Evolutionary conservation across 768 basidiomycete species (phyloP), one percentile per base, ranked within the genome.

Genomic region (Exsudoporus frostii): DNA sequence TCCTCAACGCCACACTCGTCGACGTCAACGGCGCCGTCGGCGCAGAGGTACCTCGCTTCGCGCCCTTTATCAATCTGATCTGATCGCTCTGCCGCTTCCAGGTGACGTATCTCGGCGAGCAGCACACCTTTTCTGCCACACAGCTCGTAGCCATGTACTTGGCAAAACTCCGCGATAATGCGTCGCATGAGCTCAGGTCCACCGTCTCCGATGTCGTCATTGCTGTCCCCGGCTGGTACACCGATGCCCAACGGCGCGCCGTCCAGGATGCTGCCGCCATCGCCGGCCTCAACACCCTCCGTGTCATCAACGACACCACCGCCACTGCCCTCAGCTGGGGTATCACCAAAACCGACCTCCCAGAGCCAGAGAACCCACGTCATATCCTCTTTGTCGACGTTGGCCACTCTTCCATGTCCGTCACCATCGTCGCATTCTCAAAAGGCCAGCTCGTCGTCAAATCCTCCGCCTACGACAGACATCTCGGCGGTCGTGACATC

Each of bases 281-380:
- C 64, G 92, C 91, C 50, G 86, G 88, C 53, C 82, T 98, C 56
- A 97, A 93, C 72, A 75, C 84, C 58, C 90, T 98, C 55, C 91
- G 96, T 47, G 81, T 99, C 71, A 92, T 98, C 78, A 98, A 98
- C 76, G 97, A 98, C 71, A 86, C 88, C 51, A 98, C 96, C 57
- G 97, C 96, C 48, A 82, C 88, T 52, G 97, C 97, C 37, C 88
- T 99, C 69, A 93, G 92, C 48, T 99, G 96, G 75, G 97, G 97
- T 61, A 98, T 98, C 79, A 99, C 96, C 60, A 99, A 99, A 74
- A 84, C 89, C 25, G 97, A 99, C 71, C 85, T 99, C 40, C 97
- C 97, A 20, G 85, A 88, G 14, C 69, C 84, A 32, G 93, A 95
- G 56, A 77, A 75, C 59, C 88, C 95, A 0, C 82, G 87, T 32